Evolutionary conservation across 2,329 filamentous ascomycete species (phyloP).

Genomic region (Colletotrichum incanum): DNA sequence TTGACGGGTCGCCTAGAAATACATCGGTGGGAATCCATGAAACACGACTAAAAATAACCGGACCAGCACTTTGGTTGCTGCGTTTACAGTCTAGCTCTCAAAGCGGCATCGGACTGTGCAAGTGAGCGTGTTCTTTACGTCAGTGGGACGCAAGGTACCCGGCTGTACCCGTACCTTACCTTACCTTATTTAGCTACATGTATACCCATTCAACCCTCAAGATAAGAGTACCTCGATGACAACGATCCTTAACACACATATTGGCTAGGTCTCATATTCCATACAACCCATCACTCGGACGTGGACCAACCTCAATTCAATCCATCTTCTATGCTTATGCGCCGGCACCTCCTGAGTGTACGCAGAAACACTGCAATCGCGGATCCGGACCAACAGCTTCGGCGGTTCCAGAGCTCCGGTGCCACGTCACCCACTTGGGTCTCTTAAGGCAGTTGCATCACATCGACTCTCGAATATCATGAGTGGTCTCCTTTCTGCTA

Average conservation of each 20-base stretch:
- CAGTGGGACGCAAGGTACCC: not conserved
- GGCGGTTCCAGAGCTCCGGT: not conserved
- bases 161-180: not conserved
- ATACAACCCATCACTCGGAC: not conserved
- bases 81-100: too few relatives aligned
- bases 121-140: not conserved
- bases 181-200: not conserved
- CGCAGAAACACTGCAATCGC: not conserved
- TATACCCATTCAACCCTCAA: not conserved
- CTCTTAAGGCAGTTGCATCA: not conserved
- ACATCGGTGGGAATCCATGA: not conserved
- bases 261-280: not conserved
- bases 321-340: not conserved
- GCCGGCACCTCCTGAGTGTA: not conserved
- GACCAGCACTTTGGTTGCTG: not conserved
- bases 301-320: not conserved
- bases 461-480: not conserved
- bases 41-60: too few relatives aligned
- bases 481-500: conserved; percentile 21
- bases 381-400: not conserved
- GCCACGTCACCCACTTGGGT: not conserved
- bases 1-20: not conserved
- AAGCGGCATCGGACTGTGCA: not conserved
- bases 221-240: not conserved
- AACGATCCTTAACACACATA: too few relatives aligned